These are phyloP conservation scores for Cyamopsis tetragonoloba DNA, from an alignment of 306 rosid genomes.

Conservation along the genomic window DNA sequence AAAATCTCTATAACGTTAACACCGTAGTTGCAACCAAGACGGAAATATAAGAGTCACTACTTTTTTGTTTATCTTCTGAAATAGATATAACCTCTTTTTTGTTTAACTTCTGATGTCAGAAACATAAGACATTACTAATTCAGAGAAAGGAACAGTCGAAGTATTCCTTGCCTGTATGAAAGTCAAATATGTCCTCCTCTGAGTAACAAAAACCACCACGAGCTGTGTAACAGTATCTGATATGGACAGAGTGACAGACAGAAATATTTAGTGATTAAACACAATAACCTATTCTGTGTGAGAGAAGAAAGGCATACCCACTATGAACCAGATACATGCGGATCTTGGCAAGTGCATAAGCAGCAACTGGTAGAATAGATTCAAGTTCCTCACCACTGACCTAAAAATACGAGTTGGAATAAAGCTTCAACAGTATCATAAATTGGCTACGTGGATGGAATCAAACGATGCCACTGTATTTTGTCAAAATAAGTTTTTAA, in stretches of 20 bases:
- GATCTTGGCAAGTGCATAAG: slow-evolving; percentile 91
- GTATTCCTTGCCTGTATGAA: slow-evolving; percentile 66
- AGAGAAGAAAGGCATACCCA: slow-evolving; percentile 54
- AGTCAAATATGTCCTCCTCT: slow-evolving; percentile 81
- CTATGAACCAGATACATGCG: slow-evolving; percentile 86
- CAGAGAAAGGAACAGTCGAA: not conserved
- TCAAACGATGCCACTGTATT: not conserved
- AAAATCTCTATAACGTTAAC: slow-evolving; percentile 14
- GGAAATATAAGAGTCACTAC: slow-evolving; percentile 6
- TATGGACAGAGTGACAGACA: slow-evolving; percentile 15
- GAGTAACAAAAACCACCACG: slow-evolving; percentile 93
- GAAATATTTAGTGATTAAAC: slow-evolving; percentile 18
- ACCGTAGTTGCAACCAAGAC: not conserved
- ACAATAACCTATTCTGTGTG: not conserved
- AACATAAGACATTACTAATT: not conserved
- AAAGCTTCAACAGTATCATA: not conserved
- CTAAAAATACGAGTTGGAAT: slow-evolving; percentile 32
- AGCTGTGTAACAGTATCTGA: slow-evolving; percentile 88
- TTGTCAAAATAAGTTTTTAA: not conserved
- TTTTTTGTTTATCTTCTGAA: not conserved
- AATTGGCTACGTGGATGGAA: not conserved
- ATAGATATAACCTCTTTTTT: not conserved
- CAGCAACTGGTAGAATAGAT: slow-evolving; percentile 75
- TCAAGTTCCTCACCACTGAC: slow-evolving; percentile 71
- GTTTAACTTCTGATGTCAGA: not conserved